Base-by-base conservation (phyloP, 2,329 filamentous ascomycete genomes). In the Rosellinia necatrix region DNA sequence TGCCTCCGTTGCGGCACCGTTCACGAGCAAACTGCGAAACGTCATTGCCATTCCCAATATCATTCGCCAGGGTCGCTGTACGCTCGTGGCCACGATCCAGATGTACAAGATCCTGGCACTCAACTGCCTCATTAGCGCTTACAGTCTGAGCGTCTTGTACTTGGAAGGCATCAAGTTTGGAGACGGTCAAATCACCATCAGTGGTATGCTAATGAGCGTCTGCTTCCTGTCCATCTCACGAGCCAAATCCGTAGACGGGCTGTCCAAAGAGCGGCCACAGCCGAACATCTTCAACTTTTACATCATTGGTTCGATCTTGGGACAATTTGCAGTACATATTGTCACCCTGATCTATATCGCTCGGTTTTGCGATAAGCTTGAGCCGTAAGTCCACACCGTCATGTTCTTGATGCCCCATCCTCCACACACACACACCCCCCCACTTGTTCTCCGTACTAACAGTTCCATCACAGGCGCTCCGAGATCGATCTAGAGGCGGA, bases 41-140 rank as follows among this genome's bases (percentile, higher is more conserved):
- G 94, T 99, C 56, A 85, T 99, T 67, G 94, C 94, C 32, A 92
- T 99, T 56, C 93, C 94, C 49, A 99, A 99, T 77, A 99, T 99
- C 68, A 94, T 99, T 69, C 90, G 94, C 56, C 94, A 99, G 78
- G 94, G 94, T 55, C 90, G 94, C 60, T 99, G 94, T 79, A 99
- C 94, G 6, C 85, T 99, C 17, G 94, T 99, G 51, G 94, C 94
- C 27, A 99, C 94, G 0, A 97, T 99, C 63, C 94, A 99, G 79
- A 99, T 99, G 93, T 99, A 99, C 86, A 99, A 97, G 83, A 99
- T 99, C 67, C 84, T 99, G 48, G 94, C 94, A 6, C 80, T 99
- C 57, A 99, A 99, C 80, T 99, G 94, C 72, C 81, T 99, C 66
- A 99, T 99, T 72, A 96, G 91, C 66, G 94, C 94, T 32, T 99